phyloP scores from a whole-genome alignment of 2,329 filamentous ascomycete species.

The Onygena corvina region DNA sequence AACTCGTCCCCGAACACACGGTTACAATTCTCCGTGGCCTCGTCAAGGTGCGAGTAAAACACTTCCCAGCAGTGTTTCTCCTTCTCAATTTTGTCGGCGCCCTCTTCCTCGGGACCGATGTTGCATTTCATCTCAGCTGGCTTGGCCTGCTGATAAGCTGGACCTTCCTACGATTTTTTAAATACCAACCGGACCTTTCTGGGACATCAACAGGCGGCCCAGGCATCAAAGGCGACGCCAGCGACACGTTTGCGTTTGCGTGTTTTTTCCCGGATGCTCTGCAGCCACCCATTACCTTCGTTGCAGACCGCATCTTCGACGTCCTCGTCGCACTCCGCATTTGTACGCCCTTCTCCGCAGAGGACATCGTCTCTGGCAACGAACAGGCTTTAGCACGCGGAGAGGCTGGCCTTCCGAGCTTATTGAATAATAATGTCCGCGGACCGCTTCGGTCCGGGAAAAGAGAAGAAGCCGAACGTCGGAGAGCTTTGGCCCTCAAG shows the following conservation, averaged over 20 bases:
- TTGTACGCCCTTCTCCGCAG: constrained; percentile 73
- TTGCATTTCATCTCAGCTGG: constrained; percentile 65
- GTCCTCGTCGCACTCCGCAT: constrained; percentile 62
- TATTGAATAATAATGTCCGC: constrained; percentile 42
- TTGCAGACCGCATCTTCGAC: constrained; percentile 65
- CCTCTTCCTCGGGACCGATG: constrained; percentile 54
- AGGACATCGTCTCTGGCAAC: constrained; percentile 63
- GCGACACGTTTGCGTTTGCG: constrained; percentile 89
- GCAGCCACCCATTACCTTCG: constrained; percentile 61
- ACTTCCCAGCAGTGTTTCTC: constrained; percentile 64
- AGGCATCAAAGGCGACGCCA: constrained; percentile 72
- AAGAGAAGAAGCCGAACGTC: constrained; percentile 80
- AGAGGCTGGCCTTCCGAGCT: constrained; percentile 48
- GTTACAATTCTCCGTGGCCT: constrained; percentile 85
- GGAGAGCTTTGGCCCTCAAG: constrained; percentile 77
- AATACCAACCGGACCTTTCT: constrained; percentile 47
- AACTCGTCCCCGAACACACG: constrained; percentile 92
- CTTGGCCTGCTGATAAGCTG: constrained; percentile 79
- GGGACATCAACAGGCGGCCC: constrained; percentile 42
- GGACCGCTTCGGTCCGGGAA: constrained; percentile 45
- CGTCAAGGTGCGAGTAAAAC: constrained; percentile 75
- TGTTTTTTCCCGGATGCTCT: constrained; percentile 84
- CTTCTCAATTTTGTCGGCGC: constrained; percentile 58
- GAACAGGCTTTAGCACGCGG: constrained; percentile 56
- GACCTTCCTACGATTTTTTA: constrained; percentile 95